Evolutionary conservation across 176 grass and related monocot species (phyloP).

Genomic region (Sorghum bicolor): DNA sequence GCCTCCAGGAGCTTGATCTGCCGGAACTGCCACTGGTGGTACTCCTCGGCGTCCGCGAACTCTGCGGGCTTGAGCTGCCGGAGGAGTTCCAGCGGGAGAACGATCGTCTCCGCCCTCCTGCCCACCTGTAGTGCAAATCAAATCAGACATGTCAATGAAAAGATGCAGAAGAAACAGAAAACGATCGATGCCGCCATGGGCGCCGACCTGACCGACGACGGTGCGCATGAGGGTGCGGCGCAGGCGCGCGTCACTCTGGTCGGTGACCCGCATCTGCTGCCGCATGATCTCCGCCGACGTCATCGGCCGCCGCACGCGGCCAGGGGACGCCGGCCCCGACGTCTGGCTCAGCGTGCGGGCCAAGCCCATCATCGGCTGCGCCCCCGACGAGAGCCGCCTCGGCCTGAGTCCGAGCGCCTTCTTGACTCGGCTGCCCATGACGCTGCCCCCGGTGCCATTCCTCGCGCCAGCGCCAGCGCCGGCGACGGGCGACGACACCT

Average conservation of each 20-base stretch:
- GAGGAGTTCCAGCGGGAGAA: constrained; percentile 91
- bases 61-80: constrained; percentile 74
- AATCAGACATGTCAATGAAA: background rate
- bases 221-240: constrained; percentile 80
- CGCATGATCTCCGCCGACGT: constrained; percentile 93
- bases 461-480: constrained; percentile 20
- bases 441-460: constrained; percentile 30
- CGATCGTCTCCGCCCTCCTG: constrained; percentile 61
- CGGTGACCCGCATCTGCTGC: constrained; percentile 83
- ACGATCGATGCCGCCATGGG: background rate
- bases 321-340: constrained; percentile 45
- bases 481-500: constrained; percentile 28
- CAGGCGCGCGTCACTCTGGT: constrained; percentile 70
- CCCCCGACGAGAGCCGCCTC: constrained; percentile 1
- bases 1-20: constrained; percentile 90
- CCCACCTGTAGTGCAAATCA: constrained; percentile 34
- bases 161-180: background rate
- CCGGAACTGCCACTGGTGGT: constrained; percentile 85
- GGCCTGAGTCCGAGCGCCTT: constrained; percentile 71
- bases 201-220: constrained; percentile 65
- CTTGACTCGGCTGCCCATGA: constrained; percentile 71
- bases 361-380: constrained; percentile 38
- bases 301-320: constrained; percentile 63
- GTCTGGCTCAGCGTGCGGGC: constrained; percentile 65
- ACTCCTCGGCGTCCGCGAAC: constrained; percentile 62